These are phyloP conservation scores for Rhodotorula mucilaginosa DNA, from an alignment of 1,284 basidiomycete genomes.

Conservation along the genomic window DNA sequence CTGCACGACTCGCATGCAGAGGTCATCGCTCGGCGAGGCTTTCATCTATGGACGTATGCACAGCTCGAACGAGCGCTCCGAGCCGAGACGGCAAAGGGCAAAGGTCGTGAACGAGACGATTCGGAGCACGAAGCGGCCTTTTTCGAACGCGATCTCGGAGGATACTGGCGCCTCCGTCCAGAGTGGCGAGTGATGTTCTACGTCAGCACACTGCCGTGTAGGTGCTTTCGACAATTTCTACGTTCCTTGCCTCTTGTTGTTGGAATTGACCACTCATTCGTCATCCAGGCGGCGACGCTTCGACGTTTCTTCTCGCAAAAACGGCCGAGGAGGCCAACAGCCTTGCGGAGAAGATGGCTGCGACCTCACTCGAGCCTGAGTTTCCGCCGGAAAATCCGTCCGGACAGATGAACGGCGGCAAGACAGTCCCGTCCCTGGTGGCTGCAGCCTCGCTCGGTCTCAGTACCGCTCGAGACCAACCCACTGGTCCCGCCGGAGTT, in stretches of 20 bases:
- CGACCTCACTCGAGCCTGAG: too few species aligned
- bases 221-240: too few species aligned
- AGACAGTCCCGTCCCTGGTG: slow-evolving; percentile 9
- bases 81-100: slow-evolving; percentile 53
- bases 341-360: too few species aligned
- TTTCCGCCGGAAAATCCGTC: background rate
- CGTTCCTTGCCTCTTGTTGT: too few species aligned
- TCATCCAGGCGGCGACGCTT: slow-evolving; percentile 78
- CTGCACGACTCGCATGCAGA: slow-evolving; percentile 90
- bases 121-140: background rate
- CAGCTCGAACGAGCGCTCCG: slow-evolving; percentile 54
- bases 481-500: background rate
- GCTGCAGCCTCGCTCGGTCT: slow-evolving; percentile 48
- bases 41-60: slow-evolving; percentile 74
- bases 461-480: slow-evolving; percentile 30
- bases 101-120: slow-evolving; percentile 43
- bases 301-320: slow-evolving; percentile 63
- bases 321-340: background rate
- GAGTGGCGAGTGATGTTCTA: slow-evolving; percentile 70
- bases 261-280: background rate
- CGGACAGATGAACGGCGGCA: slow-evolving; percentile 49
- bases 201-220: slow-evolving; percentile 86
- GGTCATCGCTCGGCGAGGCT: slow-evolving; percentile 74
- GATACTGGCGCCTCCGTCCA: slow-evolving; percentile 56
- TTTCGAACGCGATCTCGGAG: background rate